These are phyloP conservation scores for Tylopilus orsonianus DNA, from an alignment of 1,284 basidiomycete genomes.

Conservation along the genomic window DNA sequence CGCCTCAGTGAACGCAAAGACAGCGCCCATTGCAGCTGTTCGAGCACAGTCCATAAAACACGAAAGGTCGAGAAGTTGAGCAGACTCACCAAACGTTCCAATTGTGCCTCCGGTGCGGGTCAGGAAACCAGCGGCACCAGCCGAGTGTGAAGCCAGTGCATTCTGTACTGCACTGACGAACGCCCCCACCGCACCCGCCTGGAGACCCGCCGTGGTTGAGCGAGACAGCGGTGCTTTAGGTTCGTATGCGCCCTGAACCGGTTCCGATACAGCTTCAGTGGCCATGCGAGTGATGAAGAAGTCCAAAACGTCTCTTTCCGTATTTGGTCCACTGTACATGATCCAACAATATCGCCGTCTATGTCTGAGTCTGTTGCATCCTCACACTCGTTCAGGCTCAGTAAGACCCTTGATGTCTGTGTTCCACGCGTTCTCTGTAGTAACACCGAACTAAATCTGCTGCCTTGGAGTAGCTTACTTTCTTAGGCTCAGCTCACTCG, in stretches of 20 bases:
- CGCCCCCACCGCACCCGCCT: constrained; percentile 73
- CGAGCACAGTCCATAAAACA: constrained; percentile 56
- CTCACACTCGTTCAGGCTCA: constrained; percentile 23
- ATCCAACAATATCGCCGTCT: constrained; percentile 6
- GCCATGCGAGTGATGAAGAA: constrained; percentile 23
- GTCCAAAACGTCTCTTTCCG: neutral
- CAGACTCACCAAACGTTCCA: constrained; percentile 86
- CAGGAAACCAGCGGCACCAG: constrained; percentile 36
- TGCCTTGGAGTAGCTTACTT: constrained; percentile 22
- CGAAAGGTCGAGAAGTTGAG: constrained; percentile 75
- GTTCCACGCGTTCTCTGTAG: neutral
- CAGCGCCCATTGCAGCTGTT: constrained; percentile 87
- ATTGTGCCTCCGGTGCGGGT: constrained; percentile 46
- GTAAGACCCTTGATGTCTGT: constrained; percentile 32
- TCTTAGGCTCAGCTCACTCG: constrained; percentile 29
- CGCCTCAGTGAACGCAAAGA: constrained; percentile 83
- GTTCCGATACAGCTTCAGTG: constrained; percentile 35
- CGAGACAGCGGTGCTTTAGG: constrained; percentile 58
- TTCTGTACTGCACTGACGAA: constrained; percentile 85
- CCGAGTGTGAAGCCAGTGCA: constrained; percentile 70
- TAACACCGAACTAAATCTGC: constrained; percentile 10
- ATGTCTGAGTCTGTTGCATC: constrained; percentile 1
- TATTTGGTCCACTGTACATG: too few species aligned
- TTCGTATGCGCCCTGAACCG: constrained; percentile 42
- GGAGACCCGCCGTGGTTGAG: constrained; percentile 63